Conservation (phyloP, 2,329 filamentous ascomycete species). For the Knufia petricola region DNA sequence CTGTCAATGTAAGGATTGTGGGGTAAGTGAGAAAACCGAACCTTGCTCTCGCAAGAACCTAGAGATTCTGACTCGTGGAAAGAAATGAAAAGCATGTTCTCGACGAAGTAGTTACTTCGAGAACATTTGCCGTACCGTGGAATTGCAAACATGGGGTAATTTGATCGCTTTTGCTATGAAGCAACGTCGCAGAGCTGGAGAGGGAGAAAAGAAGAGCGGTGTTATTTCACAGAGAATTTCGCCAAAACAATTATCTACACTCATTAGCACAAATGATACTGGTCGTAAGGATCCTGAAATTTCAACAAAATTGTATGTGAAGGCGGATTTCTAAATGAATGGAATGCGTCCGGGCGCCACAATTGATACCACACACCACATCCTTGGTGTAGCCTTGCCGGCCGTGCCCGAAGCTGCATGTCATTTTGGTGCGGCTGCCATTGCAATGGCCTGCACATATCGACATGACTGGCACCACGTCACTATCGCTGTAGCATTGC, state of each 20-base stretch:
- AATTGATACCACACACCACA: too few relatives aligned
- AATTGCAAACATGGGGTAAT: not conserved
- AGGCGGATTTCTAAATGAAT: slow-evolving; percentile 2
- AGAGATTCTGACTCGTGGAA: not conserved
- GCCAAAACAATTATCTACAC: slow-evolving; percentile 4
- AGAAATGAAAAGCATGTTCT: not conserved
- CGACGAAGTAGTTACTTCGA: slow-evolving; percentile 1
- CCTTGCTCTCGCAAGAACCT: not conserved
- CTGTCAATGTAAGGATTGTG: slow-evolving; percentile 8
- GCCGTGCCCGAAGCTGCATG: not conserved
- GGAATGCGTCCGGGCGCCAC: not conserved
- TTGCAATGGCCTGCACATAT: slow-evolving; percentile 1
- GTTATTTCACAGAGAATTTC: slow-evolving; percentile 4
- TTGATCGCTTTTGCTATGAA: slow-evolving; percentile 1
- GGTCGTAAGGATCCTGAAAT: slow-evolving; percentile 2
- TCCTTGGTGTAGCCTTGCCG: too few relatives aligned
- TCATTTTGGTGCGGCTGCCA: too few relatives aligned
- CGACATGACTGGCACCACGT: slow-evolving; percentile 1
- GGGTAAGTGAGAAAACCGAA: slow-evolving; percentile 5
- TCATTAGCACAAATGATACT: slow-evolving; percentile 4
- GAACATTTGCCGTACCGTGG: slow-evolving; percentile 2
- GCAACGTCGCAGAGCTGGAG: slow-evolving; percentile 1
- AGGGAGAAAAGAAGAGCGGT: slow-evolving; percentile 3
- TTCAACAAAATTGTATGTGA: slow-evolving; percentile 3
- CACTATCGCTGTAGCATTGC: slow-evolving; percentile 2